Evolutionary conservation across 345 rosid species (phyloP).

Genomic region (Syzygium jambos): DNA sequence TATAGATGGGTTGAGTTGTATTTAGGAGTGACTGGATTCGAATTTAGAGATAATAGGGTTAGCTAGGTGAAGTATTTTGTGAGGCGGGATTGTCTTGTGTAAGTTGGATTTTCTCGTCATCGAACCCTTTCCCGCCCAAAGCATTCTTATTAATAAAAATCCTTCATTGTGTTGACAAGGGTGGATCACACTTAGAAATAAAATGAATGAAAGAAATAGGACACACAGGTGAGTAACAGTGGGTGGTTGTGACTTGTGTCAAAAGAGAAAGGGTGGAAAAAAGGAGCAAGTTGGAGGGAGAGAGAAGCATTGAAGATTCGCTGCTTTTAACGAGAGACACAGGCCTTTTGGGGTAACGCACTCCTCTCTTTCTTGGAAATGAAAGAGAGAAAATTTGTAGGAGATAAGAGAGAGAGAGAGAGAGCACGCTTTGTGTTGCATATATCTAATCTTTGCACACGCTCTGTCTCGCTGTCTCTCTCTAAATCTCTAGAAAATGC

Average conservation of each 20-base stretch:
- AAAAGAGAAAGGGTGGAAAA: not conserved
- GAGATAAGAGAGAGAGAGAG: slow-evolving; percentile 20
- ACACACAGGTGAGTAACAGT: not conserved
- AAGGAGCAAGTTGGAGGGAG: not conserved
- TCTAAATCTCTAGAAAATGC: not conserved
- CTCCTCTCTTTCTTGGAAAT: slow-evolving; percentile 61
- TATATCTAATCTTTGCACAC: not conserved
- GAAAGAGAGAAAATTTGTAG: slow-evolving; percentile 34
- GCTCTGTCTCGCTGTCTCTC: not conserved
- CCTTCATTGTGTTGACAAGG: not conserved
- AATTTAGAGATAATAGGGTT: not conserved
- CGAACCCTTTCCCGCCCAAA: not conserved
- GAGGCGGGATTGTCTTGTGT: not conserved
- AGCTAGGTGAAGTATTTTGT: not conserved
- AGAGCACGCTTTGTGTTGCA: not conserved
- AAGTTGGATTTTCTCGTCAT: not conserved
- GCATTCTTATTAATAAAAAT: not conserved
- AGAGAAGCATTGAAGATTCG: slow-evolving; percentile 29
- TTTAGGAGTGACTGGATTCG: not conserved
- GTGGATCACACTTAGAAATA: not conserved
- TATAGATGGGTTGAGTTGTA: not conserved
- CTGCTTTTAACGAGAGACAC: slow-evolving; percentile 54
- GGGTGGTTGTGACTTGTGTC: not conserved
- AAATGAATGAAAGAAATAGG: not conserved
- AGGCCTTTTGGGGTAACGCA: slow-evolving; percentile 15